These are phyloP conservation scores for Actinomucor elegans DNA, from an alignment of 371 early-diverging fungal species.

Conservation along the genomic window DNA sequence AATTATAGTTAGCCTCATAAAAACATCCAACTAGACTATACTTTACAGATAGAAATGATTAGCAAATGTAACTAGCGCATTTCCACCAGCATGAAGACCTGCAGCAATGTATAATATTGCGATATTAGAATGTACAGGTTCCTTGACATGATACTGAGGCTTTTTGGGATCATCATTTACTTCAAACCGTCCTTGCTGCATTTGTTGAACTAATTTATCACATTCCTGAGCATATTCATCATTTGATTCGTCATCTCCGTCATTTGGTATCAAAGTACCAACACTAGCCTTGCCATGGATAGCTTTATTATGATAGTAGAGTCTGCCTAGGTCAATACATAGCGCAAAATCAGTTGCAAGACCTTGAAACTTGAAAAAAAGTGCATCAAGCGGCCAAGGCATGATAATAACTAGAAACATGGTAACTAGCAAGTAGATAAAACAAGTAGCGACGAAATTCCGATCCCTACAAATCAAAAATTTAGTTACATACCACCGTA, in stretches of 20 bases:
- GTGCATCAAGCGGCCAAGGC: slow-evolving; percentile 51
- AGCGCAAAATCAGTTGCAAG: slow-evolving; percentile 49
- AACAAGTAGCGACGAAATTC: slow-evolving; percentile 31
- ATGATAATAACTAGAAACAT: slow-evolving; percentile 32
- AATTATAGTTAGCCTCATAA: neutral
- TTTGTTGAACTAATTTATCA: neutral
- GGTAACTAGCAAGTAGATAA: slow-evolving; percentile 29
- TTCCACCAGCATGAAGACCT: slow-evolving; percentile 24
- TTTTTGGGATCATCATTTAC: slow-evolving; percentile 10
- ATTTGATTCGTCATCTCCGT: neutral
- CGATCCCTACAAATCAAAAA: slow-evolving; percentile 18
- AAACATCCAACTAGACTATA: neutral
- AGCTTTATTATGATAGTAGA: slow-evolving; percentile 25
- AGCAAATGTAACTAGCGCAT: slow-evolving; percentile 23
- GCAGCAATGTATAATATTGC: slow-evolving; percentile 19
- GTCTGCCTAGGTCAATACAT: slow-evolving; percentile 34
- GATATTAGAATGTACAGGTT: slow-evolving; percentile 19
- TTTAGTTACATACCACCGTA: neutral
- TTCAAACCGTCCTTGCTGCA: neutral
- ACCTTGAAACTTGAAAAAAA: slow-evolving; percentile 56
- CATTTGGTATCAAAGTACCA: neutral
- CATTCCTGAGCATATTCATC: slow-evolving; percentile 5
- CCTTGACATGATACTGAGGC: neutral
- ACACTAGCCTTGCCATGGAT: slow-evolving; percentile 6
- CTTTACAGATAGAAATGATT: slow-evolving; percentile 21